These are phyloP conservation scores for Ogataea degrootiae DNA, from an alignment of 805 yeast genomes.

Conservation along the genomic window DNA sequence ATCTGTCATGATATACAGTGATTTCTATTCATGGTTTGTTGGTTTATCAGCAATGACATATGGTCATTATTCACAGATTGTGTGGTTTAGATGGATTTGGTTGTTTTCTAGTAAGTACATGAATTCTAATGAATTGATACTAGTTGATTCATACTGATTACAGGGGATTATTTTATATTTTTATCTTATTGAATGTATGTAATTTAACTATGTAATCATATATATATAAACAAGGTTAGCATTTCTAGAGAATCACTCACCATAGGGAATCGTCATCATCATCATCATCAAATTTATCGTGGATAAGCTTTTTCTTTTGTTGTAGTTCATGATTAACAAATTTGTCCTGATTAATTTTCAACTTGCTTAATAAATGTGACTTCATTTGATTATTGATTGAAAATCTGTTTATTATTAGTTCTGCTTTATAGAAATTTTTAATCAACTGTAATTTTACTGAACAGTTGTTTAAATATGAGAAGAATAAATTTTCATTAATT, in stretches of 20 bases:
- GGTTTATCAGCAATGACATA: conserved; percentile 67
- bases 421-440: conserved; percentile 24
- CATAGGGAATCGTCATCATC: conserved; percentile 18
- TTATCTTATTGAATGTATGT: background rate
- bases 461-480: conserved; percentile 20
- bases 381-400: conserved; percentile 20
- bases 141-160: conserved; percentile 8
- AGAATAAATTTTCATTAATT: conserved; percentile 15
- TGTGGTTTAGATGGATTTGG: conserved; percentile 94
- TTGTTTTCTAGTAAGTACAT: conserved; percentile 70
- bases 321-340: conserved; percentile 9
- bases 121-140: conserved; percentile 62
- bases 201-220: background rate
- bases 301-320: conserved; percentile 6
- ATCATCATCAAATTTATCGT: conserved; percentile 20
- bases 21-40: conserved; percentile 36
- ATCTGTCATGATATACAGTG: conserved; percentile 36
- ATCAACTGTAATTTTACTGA: conserved; percentile 16
- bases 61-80: conserved; percentile 88
- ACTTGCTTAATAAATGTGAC: conserved; percentile 9
- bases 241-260: background rate
- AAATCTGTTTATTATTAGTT: conserved; percentile 23
- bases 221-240: background rate
- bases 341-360: conserved; percentile 13
- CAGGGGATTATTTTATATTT: background rate